These are phyloP conservation scores for Scedosporium aurantiacum DNA, from an alignment of 2,329 filamentous ascomycete species.

Conservation along the genomic window DNA sequence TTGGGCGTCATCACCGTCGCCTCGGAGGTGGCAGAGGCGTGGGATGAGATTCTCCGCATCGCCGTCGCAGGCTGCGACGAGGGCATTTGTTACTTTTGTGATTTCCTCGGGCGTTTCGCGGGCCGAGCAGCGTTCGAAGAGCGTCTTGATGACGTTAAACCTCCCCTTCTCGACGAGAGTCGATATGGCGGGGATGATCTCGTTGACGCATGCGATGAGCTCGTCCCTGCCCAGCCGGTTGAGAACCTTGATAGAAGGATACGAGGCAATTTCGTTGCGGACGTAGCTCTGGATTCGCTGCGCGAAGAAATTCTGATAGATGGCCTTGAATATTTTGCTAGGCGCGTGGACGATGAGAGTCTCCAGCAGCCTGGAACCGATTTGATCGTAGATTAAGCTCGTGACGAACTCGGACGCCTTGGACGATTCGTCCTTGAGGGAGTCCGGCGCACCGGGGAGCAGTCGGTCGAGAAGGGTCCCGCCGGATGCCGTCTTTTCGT, in stretches of 20 bases:
- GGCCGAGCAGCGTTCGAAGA: conserved; percentile 72
- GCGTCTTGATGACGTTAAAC: conserved; percentile 65
- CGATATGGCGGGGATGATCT: conserved; percentile 62
- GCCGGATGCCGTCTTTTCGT: conserved; percentile 20
- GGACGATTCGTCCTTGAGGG: conserved; percentile 60
- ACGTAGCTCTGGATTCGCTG: conserved; percentile 69
- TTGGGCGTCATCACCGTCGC: conserved; percentile 19
- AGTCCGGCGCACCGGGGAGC: conserved; percentile 62
- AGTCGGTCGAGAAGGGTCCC: conserved; percentile 61
- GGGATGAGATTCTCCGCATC: conserved; percentile 36
- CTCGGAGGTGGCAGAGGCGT: conserved; percentile 36
- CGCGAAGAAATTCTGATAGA: conserved; percentile 72
- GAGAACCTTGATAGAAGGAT: conserved; percentile 73
- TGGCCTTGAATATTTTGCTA: conserved; percentile 79
- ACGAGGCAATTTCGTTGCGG: conserved; percentile 82
- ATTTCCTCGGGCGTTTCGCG: conserved; percentile 48
- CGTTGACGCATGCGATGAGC: conserved; percentile 58
- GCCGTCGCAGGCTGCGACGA: conserved; percentile 36
- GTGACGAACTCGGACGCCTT: conserved; percentile 70
- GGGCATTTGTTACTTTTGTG: conserved; percentile 33
- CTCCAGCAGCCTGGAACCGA: conserved; percentile 84
- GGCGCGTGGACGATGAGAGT: conserved; percentile 71
- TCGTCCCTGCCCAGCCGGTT: conserved; percentile 82
- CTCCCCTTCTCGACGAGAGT: conserved; percentile 64
- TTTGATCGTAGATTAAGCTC: conserved; percentile 75